Evolutionary conservation across 306 rosid species (phyloP), one percentile per base, ranked within the genome.

Genomic region (Cucumis melo): DNA sequence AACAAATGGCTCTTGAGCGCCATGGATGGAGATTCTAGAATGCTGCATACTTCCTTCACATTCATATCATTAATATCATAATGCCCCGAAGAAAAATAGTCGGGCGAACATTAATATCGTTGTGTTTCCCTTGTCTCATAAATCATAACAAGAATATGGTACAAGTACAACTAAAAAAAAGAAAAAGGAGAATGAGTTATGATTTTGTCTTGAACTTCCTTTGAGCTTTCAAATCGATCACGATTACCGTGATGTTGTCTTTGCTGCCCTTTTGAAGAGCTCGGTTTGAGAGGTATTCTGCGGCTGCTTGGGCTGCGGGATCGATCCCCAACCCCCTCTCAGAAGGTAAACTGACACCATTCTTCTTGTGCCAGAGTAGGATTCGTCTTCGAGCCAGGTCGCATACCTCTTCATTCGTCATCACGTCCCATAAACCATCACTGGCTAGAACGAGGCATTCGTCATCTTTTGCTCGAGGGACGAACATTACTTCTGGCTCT

Each of bases 241-340:
- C 97, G 54, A 92, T 79, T 23, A 92, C 92, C 0, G 96, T 85
- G 78, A 87, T 90, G 87, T 92, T 92, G 80, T 92, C 97, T 81
- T 88, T 92, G 73, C 97, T 90, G 80, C 97, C 96, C 73, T 92
- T 92, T 74, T 87, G 97, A 79, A 88, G 87, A 5, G 97, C 97
- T 3, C 91, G 91, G 82, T 81, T 90, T 4, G 89, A 87, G 46
- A 92, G 92, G 83, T 78, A 84, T 76, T 92, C 97, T 1, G 97
- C 97, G 0, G 97, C 97, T 20, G 97, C 96, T 87, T 92, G 97
- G 41, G 97, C 93, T 12, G 97, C 97, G 0, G 89, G 96, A 80
- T 92, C 97, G 44, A 86, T 77, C 75, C 85, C 93, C 58, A 81
- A 82, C 4, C 96, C 97, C 82, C 97, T 86, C 81, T 84, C 87